Percentiles rank a stretch among this genome's conserved stretches.
Evolutionary conservation across 352 stramenopile species (phyloP).

Genomic region (Pythium brachiatum): DNA sequence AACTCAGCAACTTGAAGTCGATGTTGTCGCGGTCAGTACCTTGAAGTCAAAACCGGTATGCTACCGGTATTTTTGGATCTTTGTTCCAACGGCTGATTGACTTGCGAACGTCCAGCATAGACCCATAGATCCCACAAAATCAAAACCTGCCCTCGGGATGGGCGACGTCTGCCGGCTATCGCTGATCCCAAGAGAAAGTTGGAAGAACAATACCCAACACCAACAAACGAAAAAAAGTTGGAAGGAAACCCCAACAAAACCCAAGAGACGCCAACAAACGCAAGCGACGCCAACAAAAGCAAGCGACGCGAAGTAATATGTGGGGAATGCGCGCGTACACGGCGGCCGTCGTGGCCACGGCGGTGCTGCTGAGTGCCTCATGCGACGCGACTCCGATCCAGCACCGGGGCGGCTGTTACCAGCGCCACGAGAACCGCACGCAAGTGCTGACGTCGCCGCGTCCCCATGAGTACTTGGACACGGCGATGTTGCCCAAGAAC

Average conservation of each 20-base stretch:
- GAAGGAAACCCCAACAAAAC: background rate
- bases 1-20: background rate
- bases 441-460: constrained; percentile 55
- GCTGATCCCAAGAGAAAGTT: background rate
- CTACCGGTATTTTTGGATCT: constrained; percentile 22
- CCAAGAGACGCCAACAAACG: background rate
- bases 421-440: constrained; percentile 69
- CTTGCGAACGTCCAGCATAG: constrained; percentile 1
- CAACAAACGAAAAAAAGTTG: background rate
- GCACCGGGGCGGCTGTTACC: constrained; percentile 51
- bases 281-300: background rate
- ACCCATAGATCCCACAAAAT: background rate
- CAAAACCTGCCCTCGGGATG: background rate
- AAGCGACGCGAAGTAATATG: background rate
- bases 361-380: background rate
- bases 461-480: constrained; percentile 67
- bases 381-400: background rate
- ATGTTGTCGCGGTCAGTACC: background rate
- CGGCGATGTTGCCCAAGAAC: constrained; percentile 79
- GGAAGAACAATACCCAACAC: background rate
- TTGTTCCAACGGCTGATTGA: background rate
- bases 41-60: constrained; percentile 21
- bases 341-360: background rate
- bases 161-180: no score
- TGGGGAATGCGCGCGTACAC: background rate